Base-by-base conservation (phyloP, 2,329 filamentous ascomycete species). In the Escovopsis weberi region DNA sequence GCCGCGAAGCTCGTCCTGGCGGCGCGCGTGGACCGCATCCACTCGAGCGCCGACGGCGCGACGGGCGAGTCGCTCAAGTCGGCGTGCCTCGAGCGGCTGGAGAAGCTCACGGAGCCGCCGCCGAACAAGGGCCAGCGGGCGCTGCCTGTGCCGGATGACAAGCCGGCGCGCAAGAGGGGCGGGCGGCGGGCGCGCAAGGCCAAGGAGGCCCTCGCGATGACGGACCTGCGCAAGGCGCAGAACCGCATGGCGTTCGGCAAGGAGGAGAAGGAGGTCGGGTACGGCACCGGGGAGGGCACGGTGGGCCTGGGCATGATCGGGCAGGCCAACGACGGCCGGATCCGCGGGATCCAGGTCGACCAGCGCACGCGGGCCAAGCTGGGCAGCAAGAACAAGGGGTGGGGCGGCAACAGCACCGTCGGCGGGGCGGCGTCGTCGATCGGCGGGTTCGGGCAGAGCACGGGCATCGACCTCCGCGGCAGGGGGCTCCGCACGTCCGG, bases 141-240 rank as follows among this genome's bases (percentile, higher is more conserved):
- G 1, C 74, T 96, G 0, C 89, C 89, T 1, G 85, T 85, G 0
- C 91, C 91, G 0, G 91, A 96, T 57, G 91, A 98, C 62, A 98
- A 96, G 60, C 91, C 87, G 1, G 80, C 85, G 1, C 74, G 88
- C 32, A 98, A 98, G 61, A 83, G 91, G 50, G 91, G 91, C 60
- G 91, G 91, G 41, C 73, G 89, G 43, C 74, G 87, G 50, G 91
- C 88, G 11, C 72, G 91, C 44, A 94, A 94, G 62, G 89, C 89
- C 46, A 98, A 98, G 72, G 91, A 94, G 62, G 88, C 89, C 4
- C 85, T 85, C 6, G 89, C 91, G 46, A 94, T 95, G 86, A 98
- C 91, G 0, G 91, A 98, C 43, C 69, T 98, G 28, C 80, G 88
- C 50, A 95, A 96, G 61, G 87, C 87, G 4, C 91, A 96, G 63